Evolutionary conservation across 768 basidiomycete species (phyloP), one percentile per base, ranked within the genome.

Genomic region (Leccinellum albellum): DNA sequence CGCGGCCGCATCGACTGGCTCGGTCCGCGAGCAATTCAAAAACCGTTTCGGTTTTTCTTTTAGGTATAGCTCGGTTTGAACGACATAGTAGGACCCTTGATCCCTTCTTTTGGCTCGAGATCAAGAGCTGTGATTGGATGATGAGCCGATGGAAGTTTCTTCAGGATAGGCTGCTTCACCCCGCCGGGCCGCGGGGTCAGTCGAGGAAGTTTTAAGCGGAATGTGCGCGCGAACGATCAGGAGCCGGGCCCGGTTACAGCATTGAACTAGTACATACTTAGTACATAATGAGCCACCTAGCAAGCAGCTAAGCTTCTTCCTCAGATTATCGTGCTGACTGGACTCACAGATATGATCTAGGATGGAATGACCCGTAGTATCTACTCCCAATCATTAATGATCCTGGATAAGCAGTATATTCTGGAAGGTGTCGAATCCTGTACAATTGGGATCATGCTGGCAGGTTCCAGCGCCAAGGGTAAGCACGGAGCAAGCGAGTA

Each of bases 361-460:
- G 17, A 17, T 9, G 35, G 51, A 50, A 60, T 46, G 49, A 35
- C 23, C 3, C 50, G 31, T 52, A 50, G 48, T 51, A 53, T 44
- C 42, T 15, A 37, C 35, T 37, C 35, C 14, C 29, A 12, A 31
- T 44, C 51, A 49, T 37, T 12, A 44, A 35, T 55, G 52, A 50
- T 52, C 54, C 21, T 21, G 31, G 15, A 12, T 42, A 54, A 54
- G 55, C n/a, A 24, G 32, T 37, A 42, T n/a, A 60, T n/a, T 24
- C 58, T 56, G 53, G 40, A 42, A 33, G 26, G 32, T 51, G 15
- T 31, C 28, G 40, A 33, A 44, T 55, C 32, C 20, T 20, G 23
- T 48, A 15, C 29, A 4, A n/a, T 5, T 29, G 37, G 40, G 48
- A 46, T 52, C 58, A 56, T 58, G 54, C 56, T n/a, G n/a, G n/a